These are phyloP conservation scores for Tothia fuscella DNA, from an alignment of 2,329 filamentous ascomycete genomes.

Conservation along the genomic window DNA sequence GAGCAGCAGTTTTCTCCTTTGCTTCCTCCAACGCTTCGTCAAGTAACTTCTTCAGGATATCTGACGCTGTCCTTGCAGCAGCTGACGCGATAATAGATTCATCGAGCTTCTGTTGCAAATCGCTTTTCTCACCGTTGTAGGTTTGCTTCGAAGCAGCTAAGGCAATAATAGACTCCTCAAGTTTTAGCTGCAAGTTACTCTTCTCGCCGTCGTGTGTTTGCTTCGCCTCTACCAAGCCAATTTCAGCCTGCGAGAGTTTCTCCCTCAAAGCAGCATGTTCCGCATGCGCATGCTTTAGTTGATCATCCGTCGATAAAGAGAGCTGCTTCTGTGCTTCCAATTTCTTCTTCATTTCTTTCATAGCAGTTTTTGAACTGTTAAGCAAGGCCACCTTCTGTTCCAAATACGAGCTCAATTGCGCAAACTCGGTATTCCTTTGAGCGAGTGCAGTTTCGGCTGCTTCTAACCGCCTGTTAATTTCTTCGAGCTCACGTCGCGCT, in stretches of 20 bases:
- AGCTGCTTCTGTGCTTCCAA: neutral
- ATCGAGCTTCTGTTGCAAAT: neutral
- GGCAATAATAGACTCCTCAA: neutral
- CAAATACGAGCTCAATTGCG: neutral
- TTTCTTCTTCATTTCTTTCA: slow-evolving; percentile 2
- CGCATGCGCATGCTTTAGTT: neutral
- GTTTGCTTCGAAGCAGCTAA: neutral
- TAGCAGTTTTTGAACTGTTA: neutral
- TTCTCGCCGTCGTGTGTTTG: too few species aligned
- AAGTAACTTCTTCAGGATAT: slow-evolving; percentile 5
- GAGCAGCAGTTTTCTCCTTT: slow-evolving; percentile 4
- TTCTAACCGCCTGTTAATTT: too few species aligned
- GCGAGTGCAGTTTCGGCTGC: too few species aligned
- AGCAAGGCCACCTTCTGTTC: neutral
- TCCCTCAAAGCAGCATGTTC: neutral
- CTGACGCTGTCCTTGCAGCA: neutral
- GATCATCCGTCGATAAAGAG: neutral
- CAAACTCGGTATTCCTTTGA: slow-evolving; percentile 2
- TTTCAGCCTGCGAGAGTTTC: neutral
- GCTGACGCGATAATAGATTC: neutral
- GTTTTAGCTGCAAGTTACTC: too few species aligned
- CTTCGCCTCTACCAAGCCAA: too few species aligned
- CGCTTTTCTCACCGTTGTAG: neutral
- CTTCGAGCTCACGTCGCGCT: too few species aligned
- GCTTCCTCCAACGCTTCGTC: slow-evolving; percentile 1